Conservation (phyloP, 129 eudicot species). For the Lonicera japonica region DNA sequence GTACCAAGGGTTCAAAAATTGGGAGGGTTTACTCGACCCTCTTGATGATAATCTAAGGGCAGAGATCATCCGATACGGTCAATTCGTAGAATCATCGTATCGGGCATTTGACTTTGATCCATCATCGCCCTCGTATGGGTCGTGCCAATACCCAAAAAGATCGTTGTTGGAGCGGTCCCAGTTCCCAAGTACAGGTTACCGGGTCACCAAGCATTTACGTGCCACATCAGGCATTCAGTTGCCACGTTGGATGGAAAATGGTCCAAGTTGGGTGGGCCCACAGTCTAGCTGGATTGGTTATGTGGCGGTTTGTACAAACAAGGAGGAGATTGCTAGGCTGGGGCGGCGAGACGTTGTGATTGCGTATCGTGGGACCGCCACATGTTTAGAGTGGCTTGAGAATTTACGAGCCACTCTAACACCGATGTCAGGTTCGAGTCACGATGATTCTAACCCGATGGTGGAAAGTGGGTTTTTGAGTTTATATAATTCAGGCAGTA, state of each 20-base stretch:
- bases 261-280: conserved; percentile 21
- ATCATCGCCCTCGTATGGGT: conserved; percentile 8
- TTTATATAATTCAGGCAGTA: conserved; percentile 1
- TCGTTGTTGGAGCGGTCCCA: conserved; percentile 7
- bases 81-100: conserved; percentile 27
- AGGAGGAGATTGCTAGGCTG: conserved; percentile 21
- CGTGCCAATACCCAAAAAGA: conserved; percentile 9
- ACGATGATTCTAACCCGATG: background rate
- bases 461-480: conserved; percentile 17
- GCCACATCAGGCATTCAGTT: conserved; percentile 25
- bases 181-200: conserved; percentile 5
- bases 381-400: conserved; percentile 37
- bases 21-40: conserved; percentile 33
- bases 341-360: conserved; percentile 32
- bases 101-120: conserved; percentile 27
- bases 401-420: conserved; percentile 27
- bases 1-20: conserved; percentile 22
- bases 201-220: conserved; percentile 16
- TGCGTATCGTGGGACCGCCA: conserved; percentile 32
- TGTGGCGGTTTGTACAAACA: conserved; percentile 28
- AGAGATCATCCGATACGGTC: conserved; percentile 26
- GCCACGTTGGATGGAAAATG: conserved; percentile 22
- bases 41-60: conserved; percentile 15
- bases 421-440: conserved; percentile 6
- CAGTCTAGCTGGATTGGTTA: conserved; percentile 33